phyloP scores from a whole-genome alignment of 371 early-diverging fungal species.

The Caulochytrium protostelioides region DNA sequence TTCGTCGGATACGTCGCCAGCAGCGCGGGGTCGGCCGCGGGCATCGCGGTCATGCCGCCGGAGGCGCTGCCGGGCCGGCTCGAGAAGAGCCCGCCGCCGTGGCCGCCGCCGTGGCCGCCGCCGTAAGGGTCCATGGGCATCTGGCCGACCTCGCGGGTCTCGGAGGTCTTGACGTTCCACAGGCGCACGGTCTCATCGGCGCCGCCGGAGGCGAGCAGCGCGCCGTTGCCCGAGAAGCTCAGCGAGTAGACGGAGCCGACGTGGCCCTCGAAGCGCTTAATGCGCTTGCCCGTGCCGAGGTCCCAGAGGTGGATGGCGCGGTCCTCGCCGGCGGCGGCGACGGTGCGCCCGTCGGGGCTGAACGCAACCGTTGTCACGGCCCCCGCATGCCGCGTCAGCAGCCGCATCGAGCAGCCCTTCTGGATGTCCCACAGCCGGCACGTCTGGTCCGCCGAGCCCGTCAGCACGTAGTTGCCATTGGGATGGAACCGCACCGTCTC shows the following conservation, averaged over 20 bases:
- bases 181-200: slow-evolving; percentile 81
- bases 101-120: neutral
- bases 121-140: slow-evolving; percentile 4
- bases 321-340: slow-evolving; percentile 86
- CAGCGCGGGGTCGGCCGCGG: slow-evolving; percentile 27
- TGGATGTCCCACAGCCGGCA: slow-evolving; percentile 94
- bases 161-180: slow-evolving; percentile 71
- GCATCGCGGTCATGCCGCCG: slow-evolving; percentile 8
- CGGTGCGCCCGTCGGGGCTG: slow-evolving; percentile 80
- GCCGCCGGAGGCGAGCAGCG: slow-evolving; percentile 65
- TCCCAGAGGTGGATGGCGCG: slow-evolving; percentile 87
- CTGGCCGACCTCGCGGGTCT: slow-evolving; percentile 9
- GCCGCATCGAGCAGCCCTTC: slow-evolving; percentile 72
- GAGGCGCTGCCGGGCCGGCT: neutral
- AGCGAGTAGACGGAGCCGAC: slow-evolving; percentile 67
- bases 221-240: slow-evolving; percentile 63
- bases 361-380: slow-evolving; percentile 65
- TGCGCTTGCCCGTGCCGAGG: slow-evolving; percentile 59
- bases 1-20: slow-evolving; percentile 74
- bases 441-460: slow-evolving; percentile 85
- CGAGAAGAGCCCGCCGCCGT: neutral
- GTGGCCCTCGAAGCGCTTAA: slow-evolving; percentile 71
- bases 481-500: slow-evolving; percentile 93
- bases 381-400: slow-evolving; percentile 81
- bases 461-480: slow-evolving; percentile 87